phyloP scores from a whole-genome alignment of 495 filamentous ascomycete species.

The Neurospora tetraspora region DNA sequence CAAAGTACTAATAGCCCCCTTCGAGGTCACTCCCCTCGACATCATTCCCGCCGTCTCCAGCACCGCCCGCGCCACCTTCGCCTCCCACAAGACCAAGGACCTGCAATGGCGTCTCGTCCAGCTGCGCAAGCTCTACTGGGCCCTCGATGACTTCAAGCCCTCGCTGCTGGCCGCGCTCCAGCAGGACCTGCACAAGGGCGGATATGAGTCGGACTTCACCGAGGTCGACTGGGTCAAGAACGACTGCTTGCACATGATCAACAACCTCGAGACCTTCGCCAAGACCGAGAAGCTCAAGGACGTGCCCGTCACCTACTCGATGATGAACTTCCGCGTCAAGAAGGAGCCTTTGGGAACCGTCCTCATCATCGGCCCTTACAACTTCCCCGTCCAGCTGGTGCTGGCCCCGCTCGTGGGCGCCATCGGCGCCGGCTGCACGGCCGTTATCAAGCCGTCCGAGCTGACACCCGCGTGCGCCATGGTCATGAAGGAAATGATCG shows the following conservation, averaged over 20 bases:
- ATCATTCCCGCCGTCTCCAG: constrained; percentile 51
- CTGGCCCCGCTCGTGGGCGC: constrained; percentile 77
- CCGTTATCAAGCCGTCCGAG: constrained; percentile 84
- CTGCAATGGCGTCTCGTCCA: constrained; percentile 73
- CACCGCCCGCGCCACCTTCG: constrained; percentile 53
- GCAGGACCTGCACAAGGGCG: constrained; percentile 63
- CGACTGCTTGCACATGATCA: constrained; percentile 65
- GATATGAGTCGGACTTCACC: constrained; percentile 56
- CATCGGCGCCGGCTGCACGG: constrained; percentile 85
- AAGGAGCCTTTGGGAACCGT: constrained; percentile 84
- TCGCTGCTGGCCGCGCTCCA: constrained; percentile 59
- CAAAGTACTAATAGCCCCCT: constrained; percentile 38
- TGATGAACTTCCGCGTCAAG: constrained; percentile 63
- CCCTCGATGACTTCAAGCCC: constrained; percentile 62
- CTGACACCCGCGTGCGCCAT: constrained; percentile 63
- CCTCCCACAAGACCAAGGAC: constrained; percentile 68
- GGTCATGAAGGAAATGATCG: constrained; percentile 66
- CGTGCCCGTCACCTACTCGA: constrained; percentile 53
- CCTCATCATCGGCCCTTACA: constrained; percentile 85
- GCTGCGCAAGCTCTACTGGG: constrained; percentile 92
- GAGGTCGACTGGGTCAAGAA: constrained; percentile 67
- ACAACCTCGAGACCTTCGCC: constrained; percentile 68
- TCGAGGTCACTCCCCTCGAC: constrained; percentile 58
- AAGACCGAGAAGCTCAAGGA: constrained; percentile 69
- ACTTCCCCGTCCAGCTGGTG: constrained; percentile 78